Percentiles rank a stretch among this genome's conserved stretches.
Evolutionary conservation across 768 basidiomycete genomes (phyloP).

Genomic region (Suillus americanus): DNA sequence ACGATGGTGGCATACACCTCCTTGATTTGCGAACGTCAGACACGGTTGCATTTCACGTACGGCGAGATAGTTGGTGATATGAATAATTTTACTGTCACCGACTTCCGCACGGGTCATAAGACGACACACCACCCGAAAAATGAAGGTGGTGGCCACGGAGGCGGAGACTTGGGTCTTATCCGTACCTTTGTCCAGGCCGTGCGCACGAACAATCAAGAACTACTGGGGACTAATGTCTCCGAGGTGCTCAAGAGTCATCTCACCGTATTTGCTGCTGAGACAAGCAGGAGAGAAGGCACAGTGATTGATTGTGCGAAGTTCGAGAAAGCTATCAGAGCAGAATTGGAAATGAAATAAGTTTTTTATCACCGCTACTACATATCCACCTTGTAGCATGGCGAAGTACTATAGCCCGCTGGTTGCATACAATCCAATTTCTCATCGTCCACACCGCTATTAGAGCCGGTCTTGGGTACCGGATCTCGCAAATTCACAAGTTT

Average conservation of each 20-base stretch:
- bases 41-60: slow-evolving; percentile 80
- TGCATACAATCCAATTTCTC: neutral
- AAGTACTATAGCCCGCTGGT: neutral
- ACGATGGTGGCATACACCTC: slow-evolving; percentile 88
- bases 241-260: slow-evolving; percentile 79
- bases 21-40: slow-evolving; percentile 80
- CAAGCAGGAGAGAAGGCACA: slow-evolving; percentile 63
- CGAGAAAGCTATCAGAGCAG: slow-evolving; percentile 49
- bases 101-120: slow-evolving; percentile 60
- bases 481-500: no score
- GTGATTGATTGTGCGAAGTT: slow-evolving; percentile 73
- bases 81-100: slow-evolving; percentile 68
- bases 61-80: slow-evolving; percentile 92
- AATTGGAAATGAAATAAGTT: slow-evolving; percentile 12
- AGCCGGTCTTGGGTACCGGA: no score
- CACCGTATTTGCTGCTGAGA: slow-evolving; percentile 86
- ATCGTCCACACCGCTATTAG: neutral
- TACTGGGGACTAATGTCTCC: slow-evolving; percentile 63
- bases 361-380: neutral
- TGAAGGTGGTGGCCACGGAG: slow-evolving; percentile 78
- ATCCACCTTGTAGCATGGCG: neutral
- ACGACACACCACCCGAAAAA: slow-evolving; percentile 47
- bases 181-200: slow-evolving; percentile 77
- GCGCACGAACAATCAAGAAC: slow-evolving; percentile 55
- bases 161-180: slow-evolving; percentile 80